Evolutionary conservation across 192 early-diverging fungal genomes (phyloP).

Genomic region (Rhizoclosmatium sp.): DNA sequence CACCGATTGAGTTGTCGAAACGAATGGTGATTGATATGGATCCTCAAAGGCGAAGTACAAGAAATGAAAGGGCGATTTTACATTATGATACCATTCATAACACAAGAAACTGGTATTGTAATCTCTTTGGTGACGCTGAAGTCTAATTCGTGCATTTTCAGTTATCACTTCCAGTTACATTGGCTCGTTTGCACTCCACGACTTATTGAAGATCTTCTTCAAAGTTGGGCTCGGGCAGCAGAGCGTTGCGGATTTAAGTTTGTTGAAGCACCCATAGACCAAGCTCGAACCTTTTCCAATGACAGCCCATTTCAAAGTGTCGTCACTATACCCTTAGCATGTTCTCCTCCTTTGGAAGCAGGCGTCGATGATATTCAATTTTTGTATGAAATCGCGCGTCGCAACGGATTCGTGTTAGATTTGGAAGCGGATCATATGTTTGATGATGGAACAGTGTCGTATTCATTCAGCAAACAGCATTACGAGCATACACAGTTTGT

Average conservation of each 20-base stretch:
- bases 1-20: conserved; percentile 67
- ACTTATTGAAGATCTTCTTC: conserved; percentile 86
- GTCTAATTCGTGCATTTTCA: background rate
- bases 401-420: conserved; percentile 92
- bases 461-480: conserved; percentile 66
- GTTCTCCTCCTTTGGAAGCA: conserved; percentile 35
- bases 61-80: conserved; percentile 83
- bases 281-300: conserved; percentile 67
- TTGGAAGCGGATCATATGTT: conserved; percentile 86
- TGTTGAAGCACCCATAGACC: conserved; percentile 86
- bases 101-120: conserved; percentile 65
- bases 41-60: conserved; percentile 74
- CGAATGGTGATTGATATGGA: conserved; percentile 85
- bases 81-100: conserved; percentile 94
- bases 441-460: conserved; percentile 61
- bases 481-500: conserved; percentile 89
- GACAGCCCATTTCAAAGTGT: conserved; percentile 89
- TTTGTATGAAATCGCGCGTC: conserved; percentile 82
- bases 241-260: conserved; percentile 89
- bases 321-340: conserved; percentile 63
- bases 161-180: conserved; percentile 93
- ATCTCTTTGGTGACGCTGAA: background rate
- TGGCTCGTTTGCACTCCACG: conserved; percentile 95
- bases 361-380: conserved; percentile 55
- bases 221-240: conserved; percentile 78